These are phyloP conservation scores for Dactylis glomerata DNA, from an alignment of 176 grass and related monocot species.

Conservation along the genomic window DNA sequence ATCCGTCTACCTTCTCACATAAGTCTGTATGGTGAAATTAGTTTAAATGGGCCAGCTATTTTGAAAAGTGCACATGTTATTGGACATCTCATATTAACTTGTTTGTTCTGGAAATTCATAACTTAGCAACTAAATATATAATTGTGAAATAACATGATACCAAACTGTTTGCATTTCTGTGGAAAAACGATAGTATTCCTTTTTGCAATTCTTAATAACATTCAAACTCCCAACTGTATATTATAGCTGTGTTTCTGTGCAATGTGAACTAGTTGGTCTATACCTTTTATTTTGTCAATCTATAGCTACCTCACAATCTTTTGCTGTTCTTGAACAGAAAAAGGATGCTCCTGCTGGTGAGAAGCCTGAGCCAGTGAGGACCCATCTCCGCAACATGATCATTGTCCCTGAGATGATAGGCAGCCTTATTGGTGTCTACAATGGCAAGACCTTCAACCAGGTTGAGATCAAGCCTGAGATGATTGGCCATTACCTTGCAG, in stretches of 20 bases:
- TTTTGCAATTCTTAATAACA: not conserved
- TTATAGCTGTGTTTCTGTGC: not conserved
- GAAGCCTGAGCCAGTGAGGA: constrained; percentile 19
- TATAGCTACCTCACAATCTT: not conserved
- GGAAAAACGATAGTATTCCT: not conserved
- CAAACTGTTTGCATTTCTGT: not conserved
- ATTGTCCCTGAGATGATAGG: constrained; percentile 21
- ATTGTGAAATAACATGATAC: not conserved
- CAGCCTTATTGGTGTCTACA: constrained; percentile 19
- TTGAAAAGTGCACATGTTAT: not conserved
- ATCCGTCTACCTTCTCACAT: too few relatives aligned
- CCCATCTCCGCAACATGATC: constrained; percentile 16
- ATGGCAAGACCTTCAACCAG: constrained; percentile 19
- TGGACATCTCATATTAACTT: not conserved
- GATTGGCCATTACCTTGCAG: constrained; percentile 24
- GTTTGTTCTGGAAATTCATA: not conserved
- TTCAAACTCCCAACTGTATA: not conserved
- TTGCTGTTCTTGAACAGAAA: not conserved
- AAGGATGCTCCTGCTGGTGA: constrained; percentile 3
- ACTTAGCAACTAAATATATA: not conserved
- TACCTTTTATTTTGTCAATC: not conserved
- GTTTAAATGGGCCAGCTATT: not conserved
- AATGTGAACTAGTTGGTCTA: not conserved
- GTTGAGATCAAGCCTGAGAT: constrained; percentile 17
- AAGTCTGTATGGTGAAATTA: not conserved